These are phyloP conservation scores for Arachis hypogaea DNA, from an alignment of 306 rosid species.

Conservation along the genomic window DNA sequence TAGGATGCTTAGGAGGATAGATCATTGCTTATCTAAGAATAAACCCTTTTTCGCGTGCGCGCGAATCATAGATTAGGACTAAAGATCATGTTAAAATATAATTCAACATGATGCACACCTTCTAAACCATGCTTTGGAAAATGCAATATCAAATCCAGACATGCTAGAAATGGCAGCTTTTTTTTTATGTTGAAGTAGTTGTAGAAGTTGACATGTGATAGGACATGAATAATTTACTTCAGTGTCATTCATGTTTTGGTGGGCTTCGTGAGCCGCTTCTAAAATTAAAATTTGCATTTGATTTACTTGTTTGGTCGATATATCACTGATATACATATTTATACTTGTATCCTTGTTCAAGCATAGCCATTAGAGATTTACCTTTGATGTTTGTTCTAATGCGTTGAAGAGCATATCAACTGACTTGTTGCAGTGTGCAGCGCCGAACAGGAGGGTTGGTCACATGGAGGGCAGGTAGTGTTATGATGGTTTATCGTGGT, in stretches of 20 bases:
- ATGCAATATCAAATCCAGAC: neutral
- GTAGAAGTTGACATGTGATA: neutral
- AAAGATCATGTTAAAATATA: neutral
- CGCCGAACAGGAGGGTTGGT: conserved; percentile 95
- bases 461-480: conserved; percentile 90
- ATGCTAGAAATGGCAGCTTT: neutral
- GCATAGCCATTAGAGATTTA: neutral
- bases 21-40: no score
- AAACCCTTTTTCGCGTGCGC: no score
- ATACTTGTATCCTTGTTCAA: conserved; percentile 6
- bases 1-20: no score
- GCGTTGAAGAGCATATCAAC: conserved; percentile 42
- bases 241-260: conserved; percentile 20
- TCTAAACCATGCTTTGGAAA: neutral
- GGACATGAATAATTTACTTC: neutral
- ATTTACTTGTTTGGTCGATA: conserved; percentile 6
- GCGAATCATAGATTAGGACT: neutral
- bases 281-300: neutral
- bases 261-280: conserved; percentile 25
- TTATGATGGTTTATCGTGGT: conserved; percentile 96
- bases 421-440: conserved; percentile 76
- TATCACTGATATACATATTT: neutral
- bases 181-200: neutral
- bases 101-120: neutral
- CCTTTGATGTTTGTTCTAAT: neutral